Percentiles rank a stretch among this genome's conserved stretches.
Conservation (phyloP, 331 rosid genomes). For the Cydonia oblonga region DNA sequence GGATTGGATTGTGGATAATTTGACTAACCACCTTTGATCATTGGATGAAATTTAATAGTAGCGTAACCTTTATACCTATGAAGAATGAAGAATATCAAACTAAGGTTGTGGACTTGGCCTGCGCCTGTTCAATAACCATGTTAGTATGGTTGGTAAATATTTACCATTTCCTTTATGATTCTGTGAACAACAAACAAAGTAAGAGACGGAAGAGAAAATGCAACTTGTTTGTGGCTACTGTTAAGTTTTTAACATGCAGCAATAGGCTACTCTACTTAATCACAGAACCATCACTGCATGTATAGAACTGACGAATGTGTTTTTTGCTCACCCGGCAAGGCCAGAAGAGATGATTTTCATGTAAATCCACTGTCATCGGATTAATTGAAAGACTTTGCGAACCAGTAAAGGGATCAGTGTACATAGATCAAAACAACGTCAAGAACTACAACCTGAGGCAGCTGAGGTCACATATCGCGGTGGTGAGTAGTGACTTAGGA, state of each 20-base stretch:
- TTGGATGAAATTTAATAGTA: neutral
- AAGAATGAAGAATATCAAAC: neutral
- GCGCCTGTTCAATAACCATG: neutral
- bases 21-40: neutral
- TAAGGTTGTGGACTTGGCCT: neutral
- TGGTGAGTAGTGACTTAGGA: conserved; percentile 44
- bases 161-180: neutral
- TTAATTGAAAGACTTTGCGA: conserved; percentile 66
- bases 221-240: neutral
- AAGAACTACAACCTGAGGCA: conserved; percentile 26
- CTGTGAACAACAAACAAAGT: neutral
- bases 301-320: conserved; percentile 36
- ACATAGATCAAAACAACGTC: too few relatives aligned
- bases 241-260: neutral
- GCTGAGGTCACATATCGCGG: conserved; percentile 49
- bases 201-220: neutral
- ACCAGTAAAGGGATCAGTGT: conserved; percentile 28
- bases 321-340: conserved; percentile 50
- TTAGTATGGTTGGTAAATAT: neutral
- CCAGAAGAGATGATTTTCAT: conserved; percentile 62
- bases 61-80: neutral
- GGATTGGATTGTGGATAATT: neutral
- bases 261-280: neutral
- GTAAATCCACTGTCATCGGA: conserved; percentile 64
- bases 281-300: neutral